Percentiles rank a stretch among this genome's conserved stretches.
phyloP scores from a whole-genome alignment of 1,284 basidiomycete genomes.

The Megacollybia platyphylla region DNA sequence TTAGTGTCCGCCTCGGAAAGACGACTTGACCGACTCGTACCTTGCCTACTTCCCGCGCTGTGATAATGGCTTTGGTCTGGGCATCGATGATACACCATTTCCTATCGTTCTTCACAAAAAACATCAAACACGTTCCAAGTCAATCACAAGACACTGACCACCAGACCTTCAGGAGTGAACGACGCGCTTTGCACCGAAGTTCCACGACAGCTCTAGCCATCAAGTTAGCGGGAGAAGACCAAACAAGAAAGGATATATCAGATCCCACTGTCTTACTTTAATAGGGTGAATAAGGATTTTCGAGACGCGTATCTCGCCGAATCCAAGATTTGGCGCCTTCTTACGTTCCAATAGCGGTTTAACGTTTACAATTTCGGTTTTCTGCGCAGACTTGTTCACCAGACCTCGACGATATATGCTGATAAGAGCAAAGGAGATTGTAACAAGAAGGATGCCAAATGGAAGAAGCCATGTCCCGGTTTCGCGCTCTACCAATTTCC shows the following conservation, averaged over 20 bases:
- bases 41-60: constrained; percentile 51
- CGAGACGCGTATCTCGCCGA: constrained; percentile 32
- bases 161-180: constrained; percentile 51
- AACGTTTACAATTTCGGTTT: too few species aligned
- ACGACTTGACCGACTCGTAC: constrained; percentile 19
- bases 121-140: background rate
- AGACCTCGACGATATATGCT: too few species aligned
- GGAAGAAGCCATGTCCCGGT: too few species aligned
- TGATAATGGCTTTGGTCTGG: constrained; percentile 37
- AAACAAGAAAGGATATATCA: background rate
- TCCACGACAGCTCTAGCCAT: constrained; percentile 49
- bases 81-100: constrained; percentile 57
- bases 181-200: constrained; percentile 40
- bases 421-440: too few species aligned
- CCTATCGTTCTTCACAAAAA: constrained; percentile 42
- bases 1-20: background rate
- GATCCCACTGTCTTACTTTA: constrained; percentile 27
- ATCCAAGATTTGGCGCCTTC: constrained; percentile 12
- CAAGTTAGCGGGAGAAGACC: background rate
- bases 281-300: constrained; percentile 58
- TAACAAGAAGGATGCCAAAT: too few species aligned
- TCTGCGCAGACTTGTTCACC: too few species aligned
- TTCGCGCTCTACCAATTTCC: too few species aligned
- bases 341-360: constrained; percentile 2
- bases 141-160: constrained; percentile 26